These are phyloP conservation scores for Didymella exigua DNA, from an alignment of 2,329 filamentous ascomycete genomes.

Conservation along the genomic window DNA sequence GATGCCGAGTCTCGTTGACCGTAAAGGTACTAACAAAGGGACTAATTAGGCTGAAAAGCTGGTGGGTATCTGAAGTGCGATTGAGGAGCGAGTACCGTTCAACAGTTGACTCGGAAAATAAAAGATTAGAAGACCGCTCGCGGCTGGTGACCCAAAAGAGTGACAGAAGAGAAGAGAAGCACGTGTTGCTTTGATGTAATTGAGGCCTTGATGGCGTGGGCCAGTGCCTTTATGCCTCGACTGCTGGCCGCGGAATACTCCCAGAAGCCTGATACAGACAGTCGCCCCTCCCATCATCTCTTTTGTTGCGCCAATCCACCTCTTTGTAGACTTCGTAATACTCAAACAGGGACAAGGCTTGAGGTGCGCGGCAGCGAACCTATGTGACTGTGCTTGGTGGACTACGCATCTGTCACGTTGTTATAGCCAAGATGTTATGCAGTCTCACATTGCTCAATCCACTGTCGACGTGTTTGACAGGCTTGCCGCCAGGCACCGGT, in stretches of 20 bases:
- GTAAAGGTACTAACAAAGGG: background rate
- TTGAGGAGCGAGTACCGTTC: conserved; percentile 27
- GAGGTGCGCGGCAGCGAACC: conserved; percentile 5
- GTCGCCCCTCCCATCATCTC: conserved; percentile 5
- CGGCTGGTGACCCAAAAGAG: conserved; percentile 30
- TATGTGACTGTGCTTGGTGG: conserved; percentile 15
- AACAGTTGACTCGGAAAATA: conserved; percentile 27
- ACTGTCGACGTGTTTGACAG: conserved; percentile 20
- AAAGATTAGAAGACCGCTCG: conserved; percentile 30
- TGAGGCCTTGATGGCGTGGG: conserved; percentile 5
- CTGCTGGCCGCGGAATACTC: background rate
- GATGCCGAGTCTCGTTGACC: background rate
- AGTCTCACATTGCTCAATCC: conserved; percentile 18
- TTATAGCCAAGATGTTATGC: conserved; percentile 25
- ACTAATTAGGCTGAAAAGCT: conserved; percentile 2
- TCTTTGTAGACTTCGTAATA: conserved; percentile 14
- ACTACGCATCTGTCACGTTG: conserved; percentile 17
- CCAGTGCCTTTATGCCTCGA: conserved; percentile 8
- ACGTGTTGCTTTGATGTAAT: conserved; percentile 4
- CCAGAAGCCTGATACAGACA: conserved; percentile 6
- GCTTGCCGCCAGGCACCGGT: conserved; percentile 20
- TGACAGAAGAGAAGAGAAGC: conserved; percentile 19
- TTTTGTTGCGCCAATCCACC: conserved; percentile 9
- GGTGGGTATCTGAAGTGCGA: conserved; percentile 1
- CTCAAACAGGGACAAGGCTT: conserved; percentile 24